Evolutionary conservation across 208 protist genomes (phyloP), one percentile per base, ranked within the genome.

Genomic region (Balamuthia mandrillaris): DNA sequence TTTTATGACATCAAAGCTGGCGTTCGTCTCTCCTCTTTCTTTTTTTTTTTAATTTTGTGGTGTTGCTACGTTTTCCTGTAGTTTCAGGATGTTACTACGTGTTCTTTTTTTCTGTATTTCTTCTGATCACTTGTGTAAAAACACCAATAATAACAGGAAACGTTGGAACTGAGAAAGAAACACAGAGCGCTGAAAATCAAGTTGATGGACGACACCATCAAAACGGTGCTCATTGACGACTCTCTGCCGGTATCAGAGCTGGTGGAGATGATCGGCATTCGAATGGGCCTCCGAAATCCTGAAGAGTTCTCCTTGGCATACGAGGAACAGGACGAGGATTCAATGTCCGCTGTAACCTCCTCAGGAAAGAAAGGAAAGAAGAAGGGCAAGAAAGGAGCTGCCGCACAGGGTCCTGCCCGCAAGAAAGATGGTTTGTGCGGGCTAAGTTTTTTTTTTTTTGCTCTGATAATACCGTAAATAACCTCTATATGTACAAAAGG

Each of bases 111-210:
- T 56, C 21, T 21, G 21, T 56, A 21, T 56, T 56, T 21, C 21
- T 21, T 56, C 21, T 21, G 21, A 56, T 21, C 49, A 56, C 49
- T 21, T 21, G 21, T 56, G 21, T 21, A 56, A 56, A 21, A 24
- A 21, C 49, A 24, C 49, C 21, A 56, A 56, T 21, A 56, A 56
- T 21, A 21, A n/a, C n/a, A n/a, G n/a, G n/a, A n/a, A n/a, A n/a
- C n/a, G n/a, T n/a, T n/a, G n/a, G 84, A 93, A 44, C 91, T 91
- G 44, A 87, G 85, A 37, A 94, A 94, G 86, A 93, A 93, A 82
- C 89, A 92, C 44, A 77, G 90, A 21, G 85, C 89, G 18, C 81
- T 94, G 18, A 88, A 89, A 37, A 87, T 94, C 9, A 84, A 86
- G 72, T 74, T 93, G 45, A 37, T 82, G 14, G 75, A 82, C 66